Base-by-base conservation (phyloP, 805 yeast genomes). In the Metschnikowia hibisci region DNA sequence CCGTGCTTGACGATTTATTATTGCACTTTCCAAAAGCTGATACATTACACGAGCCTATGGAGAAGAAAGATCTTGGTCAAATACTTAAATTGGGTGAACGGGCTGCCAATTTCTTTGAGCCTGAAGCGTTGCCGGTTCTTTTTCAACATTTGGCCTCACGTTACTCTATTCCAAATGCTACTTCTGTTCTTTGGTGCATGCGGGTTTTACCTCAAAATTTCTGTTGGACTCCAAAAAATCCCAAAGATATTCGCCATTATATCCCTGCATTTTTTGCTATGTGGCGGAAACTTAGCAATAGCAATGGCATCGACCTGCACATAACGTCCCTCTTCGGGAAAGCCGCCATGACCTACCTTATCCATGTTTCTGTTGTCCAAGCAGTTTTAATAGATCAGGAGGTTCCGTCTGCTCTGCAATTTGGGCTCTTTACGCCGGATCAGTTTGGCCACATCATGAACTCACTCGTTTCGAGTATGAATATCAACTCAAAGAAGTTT, bases 191-290 rank as follows among this genome's bases (percentile, higher is more conserved):
- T 39, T 71, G 80, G 10, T 71, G 80, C 12, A 64, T 84, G 56
- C 69, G 78, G 2, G 53, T 79, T 35, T 61, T 83, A 13, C 93
- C 93, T 1, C 53, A 65, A 11, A 46, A 50, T 2, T 69, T 74
- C 41, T 69, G 74, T 7, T 20, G 23, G 23, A 20, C 50, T 10
- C 51, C 62, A 1, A 34, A 29, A 22, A 56, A 59, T 34, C 47
- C 53, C 4, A 46, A 60, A 7, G 78, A 73, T 45, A 73, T 78
- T 3, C 67, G 78, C 23, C 75, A 80, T 48, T 80, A 82, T 51
- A 58, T 87, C 23, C 81, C 90, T 0, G 64, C 87, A 2, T 57
- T 87, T 6, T 86, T 87, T 51, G 80, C 85, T 47, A 63, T 86
- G 34, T 88, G 96, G 96, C 58, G 76, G 2, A 69, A 80, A 46